These are phyloP conservation scores for Mycena olivaceomarginata DNA, from an alignment of 768 basidiomycete species.

Conservation along the genomic window DNA sequence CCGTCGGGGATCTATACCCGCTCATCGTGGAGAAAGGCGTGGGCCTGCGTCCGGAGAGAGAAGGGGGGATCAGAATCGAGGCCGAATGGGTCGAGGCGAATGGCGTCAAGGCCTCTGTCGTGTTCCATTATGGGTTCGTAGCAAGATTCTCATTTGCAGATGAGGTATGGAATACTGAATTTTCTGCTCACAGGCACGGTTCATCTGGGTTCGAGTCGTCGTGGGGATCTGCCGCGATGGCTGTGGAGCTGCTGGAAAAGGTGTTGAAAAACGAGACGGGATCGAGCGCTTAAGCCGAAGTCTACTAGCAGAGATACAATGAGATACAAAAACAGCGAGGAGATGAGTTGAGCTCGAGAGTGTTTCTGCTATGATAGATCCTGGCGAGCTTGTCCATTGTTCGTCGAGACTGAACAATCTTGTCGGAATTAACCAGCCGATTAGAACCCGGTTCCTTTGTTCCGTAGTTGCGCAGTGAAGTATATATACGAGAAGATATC, in stretches of 20 bases:
- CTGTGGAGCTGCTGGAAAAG: slow-evolving; percentile 45
- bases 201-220: slow-evolving; percentile 64
- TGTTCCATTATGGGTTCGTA: slow-evolving; percentile 74
- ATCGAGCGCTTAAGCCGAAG: too few species aligned
- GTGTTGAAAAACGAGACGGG: background rate
- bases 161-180: background rate
- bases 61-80: slow-evolving; percentile 77
- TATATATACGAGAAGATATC: too few species aligned
- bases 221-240: slow-evolving; percentile 67
- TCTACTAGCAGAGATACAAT: too few species aligned
- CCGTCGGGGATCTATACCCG: slow-evolving; percentile 54
- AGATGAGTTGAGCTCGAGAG: too few species aligned
- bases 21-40: slow-evolving; percentile 64
- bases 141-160: background rate
- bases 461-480: too few species aligned
- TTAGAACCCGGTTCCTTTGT: too few species aligned
- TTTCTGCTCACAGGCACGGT: slow-evolving; percentile 60
- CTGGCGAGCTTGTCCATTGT: too few species aligned
- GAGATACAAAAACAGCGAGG: too few species aligned
- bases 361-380: too few species aligned
- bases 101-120: slow-evolving; percentile 59
- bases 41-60: slow-evolving; percentile 69
- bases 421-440: too few species aligned
- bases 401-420: too few species aligned
- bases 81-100: slow-evolving; percentile 53